Conservation (phyloP, 2,329 filamentous ascomycete species). For the Fusarium papillatum region DNA sequence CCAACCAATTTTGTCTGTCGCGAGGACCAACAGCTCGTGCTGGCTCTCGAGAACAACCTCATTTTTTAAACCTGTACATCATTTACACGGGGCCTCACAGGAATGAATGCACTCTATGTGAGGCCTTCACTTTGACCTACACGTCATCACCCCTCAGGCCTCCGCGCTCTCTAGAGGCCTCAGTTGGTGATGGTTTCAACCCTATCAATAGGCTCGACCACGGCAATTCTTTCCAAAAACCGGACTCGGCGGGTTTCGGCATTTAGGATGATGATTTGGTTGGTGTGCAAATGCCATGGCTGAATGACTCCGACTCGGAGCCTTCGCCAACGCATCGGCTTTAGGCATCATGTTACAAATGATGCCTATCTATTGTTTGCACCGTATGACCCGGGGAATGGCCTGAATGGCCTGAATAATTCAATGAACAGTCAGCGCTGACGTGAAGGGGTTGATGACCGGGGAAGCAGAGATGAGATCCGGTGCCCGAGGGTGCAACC, state of each 20-base stretch:
- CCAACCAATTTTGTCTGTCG: not conserved
- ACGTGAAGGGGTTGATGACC: not conserved
- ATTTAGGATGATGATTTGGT: not conserved
- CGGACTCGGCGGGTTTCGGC: not conserved
- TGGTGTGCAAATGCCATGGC: not conserved
- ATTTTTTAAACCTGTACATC: not conserved
- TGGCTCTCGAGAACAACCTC: not conserved
- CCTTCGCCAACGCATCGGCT: not conserved
- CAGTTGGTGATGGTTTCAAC: not conserved
- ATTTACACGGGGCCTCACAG: not conserved
- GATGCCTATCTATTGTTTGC: not conserved
- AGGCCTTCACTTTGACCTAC: not conserved
- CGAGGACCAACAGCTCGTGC: not conserved
- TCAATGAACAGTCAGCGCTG: not conserved
- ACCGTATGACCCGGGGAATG: not conserved
- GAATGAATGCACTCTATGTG: not conserved
- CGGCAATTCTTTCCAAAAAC: not conserved
- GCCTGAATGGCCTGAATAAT: not conserved
- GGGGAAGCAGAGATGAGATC: not conserved
- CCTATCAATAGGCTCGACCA: not conserved
- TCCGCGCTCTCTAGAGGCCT: not conserved
- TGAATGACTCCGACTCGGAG: not conserved
- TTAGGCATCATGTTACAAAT: not conserved
- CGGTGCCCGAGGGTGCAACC: not conserved
- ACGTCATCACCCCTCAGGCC: not conserved